These are phyloP conservation scores for Chytriomyces sp. DNA, from an alignment of 192 early-diverging fungal genomes.

Conservation along the genomic window DNA sequence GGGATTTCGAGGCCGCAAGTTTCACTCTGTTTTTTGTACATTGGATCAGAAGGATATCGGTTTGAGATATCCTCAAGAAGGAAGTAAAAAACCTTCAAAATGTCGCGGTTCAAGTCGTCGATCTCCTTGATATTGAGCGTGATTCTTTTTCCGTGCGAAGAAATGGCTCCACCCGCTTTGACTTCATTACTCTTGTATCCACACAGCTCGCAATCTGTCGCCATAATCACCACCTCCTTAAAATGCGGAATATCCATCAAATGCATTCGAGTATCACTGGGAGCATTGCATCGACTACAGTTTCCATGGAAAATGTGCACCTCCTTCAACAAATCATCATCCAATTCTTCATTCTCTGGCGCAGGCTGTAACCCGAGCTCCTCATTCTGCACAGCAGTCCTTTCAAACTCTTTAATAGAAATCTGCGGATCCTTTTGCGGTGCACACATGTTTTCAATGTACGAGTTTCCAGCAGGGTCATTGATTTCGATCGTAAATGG, in stretches of 20 bases:
- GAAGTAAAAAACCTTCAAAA: conserved; percentile 75
- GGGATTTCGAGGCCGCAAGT: conserved; percentile 89
- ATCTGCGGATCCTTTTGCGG: conserved; percentile 82
- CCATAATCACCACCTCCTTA: conserved; percentile 95
- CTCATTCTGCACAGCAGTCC: conserved; percentile 81
- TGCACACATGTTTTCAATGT: conserved; percentile 83
- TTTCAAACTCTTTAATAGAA: conserved; percentile 63
- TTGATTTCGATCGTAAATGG: conserved; percentile 82
- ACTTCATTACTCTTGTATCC: conserved; percentile 97
- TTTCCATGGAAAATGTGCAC: too few relatives aligned
- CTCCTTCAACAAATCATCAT: conserved; percentile 43
- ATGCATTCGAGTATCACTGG: too few relatives aligned
- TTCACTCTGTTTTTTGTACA: too few relatives aligned
- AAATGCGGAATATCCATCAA: too few relatives aligned
- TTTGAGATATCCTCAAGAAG: conserved; percentile 9
- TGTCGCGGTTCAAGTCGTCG: conserved; percentile 91
- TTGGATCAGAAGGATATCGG: neutral
- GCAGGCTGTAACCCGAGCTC: conserved; percentile 71
- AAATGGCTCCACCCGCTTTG: conserved; percentile 89
- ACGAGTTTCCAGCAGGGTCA: conserved; percentile 92
- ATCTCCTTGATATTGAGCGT: conserved; percentile 79
- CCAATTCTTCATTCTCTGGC: conserved; percentile 60
- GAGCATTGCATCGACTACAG: too few relatives aligned
- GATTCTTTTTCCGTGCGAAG: conserved; percentile 77
- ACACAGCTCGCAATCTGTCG: conserved; percentile 86